Evolutionary conservation across 2,329 filamentous ascomycete genomes (phyloP), one percentile per base, ranked within the genome.

Genomic region (Monilinia vaccinii-corymbosi): DNA sequence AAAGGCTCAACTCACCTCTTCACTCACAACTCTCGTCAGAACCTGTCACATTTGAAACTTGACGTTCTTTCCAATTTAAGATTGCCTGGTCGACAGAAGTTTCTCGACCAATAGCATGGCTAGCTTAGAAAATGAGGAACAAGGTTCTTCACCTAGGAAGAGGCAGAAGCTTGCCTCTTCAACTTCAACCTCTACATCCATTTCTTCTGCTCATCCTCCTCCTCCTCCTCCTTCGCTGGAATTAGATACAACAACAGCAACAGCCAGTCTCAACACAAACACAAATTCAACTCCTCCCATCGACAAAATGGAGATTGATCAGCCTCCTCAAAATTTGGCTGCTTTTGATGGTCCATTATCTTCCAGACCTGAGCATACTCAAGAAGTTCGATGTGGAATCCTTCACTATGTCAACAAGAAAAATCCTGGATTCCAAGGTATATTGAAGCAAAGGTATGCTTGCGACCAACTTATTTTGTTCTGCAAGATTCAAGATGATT

Each of bases 361-460:
- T 36, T 55, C 40, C 23, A 60, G 63, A 53, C 61, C 61, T 31
- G 60, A 61, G 25, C 61, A 64, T 10, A 25, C 40, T 18, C 51
- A 55, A 55, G 71, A 73, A 55, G 61, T 62, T 46, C 58, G 64
- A 53, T 79, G 81, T 58, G 86, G 87, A 32, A 89, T 90, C 65
- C 81, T 80, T 10, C 78, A 82, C 64, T 88, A 82, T 70, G 81
- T 87, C 18, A 82, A 78, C 49, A 73, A 77, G 1, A 72, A 79
- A n/a, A 77, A 79, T 36, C 73, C 77, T 59, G 82, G 84, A 1
- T 89, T 89, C 65, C 73, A 75, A 16, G 87, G 85, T 21, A 76
- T 85, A 16, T 68, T 89, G 68, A 90, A 90, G 77, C 84, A 87
- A 70, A 80, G 84, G 81, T 83, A 70, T 52, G 66, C 66, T 60